Conservation (phyloP, 2,329 filamentous ascomycete genomes). For the Xylaria digitata region DNA sequence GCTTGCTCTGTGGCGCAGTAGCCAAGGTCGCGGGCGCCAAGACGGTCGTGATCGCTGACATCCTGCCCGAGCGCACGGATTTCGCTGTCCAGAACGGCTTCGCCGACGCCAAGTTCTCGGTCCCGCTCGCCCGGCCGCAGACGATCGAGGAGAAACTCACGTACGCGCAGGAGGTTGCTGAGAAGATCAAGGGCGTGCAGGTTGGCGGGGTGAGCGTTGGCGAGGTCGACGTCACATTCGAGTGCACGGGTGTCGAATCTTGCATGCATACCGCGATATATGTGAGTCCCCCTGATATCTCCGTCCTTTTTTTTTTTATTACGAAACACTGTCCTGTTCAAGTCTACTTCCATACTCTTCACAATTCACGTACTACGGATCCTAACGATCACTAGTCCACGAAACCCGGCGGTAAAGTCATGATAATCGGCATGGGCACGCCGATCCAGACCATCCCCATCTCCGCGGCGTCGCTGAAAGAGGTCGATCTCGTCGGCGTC, state of each 20-base stretch:
- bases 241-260: slow-evolving; percentile 82
- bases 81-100: slow-evolving; percentile 68
- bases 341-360: too few species aligned
- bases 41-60: slow-evolving; percentile 65
- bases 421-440: slow-evolving; percentile 84
- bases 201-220: slow-evolving; percentile 59
- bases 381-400: slow-evolving; percentile 59
- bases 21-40: slow-evolving; percentile 58
- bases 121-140: slow-evolving; percentile 61
- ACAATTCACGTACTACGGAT: too few species aligned
- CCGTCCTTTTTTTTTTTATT: slow-evolving; percentile 34
- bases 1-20: slow-evolving; percentile 70
- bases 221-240: slow-evolving; percentile 76
- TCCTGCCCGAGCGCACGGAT: slow-evolving; percentile 65
- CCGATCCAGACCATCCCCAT: slow-evolving; percentile 80
- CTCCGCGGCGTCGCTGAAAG: slow-evolving; percentile 76
- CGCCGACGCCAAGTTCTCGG: slow-evolving; percentile 63
- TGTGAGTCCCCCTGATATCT: slow-evolving; percentile 54
- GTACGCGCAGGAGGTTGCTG: slow-evolving; percentile 63
- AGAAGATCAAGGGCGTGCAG: slow-evolving; percentile 54
- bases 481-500: slow-evolving; percentile 82
- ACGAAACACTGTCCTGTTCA: too few species aligned
- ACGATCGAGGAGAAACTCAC: slow-evolving; percentile 64
- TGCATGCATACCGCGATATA: slow-evolving; percentile 82
- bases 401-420: slow-evolving; percentile 74